A percentile compares a stretch with the other conserved stretches of the same genome.
These are phyloP conservation scores for Trypethelium eluteriae DNA, from an alignment of 495 filamentous ascomycete genomes.

Conservation along the genomic window DNA sequence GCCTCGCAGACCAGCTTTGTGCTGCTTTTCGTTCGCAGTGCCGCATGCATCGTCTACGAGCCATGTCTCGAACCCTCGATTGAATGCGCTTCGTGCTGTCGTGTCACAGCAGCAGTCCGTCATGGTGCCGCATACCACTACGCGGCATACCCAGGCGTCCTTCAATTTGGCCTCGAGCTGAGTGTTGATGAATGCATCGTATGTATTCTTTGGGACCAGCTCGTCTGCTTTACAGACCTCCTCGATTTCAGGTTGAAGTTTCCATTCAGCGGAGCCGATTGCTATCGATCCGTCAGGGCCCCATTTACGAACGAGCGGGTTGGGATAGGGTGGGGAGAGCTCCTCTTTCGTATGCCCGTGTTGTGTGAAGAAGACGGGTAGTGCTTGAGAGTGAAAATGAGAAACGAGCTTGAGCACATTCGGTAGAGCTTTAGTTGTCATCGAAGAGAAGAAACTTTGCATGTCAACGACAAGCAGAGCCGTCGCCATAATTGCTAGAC, in stretches of 20 bases:
- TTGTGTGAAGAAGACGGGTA: slow-evolving; percentile 40
- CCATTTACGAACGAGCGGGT: slow-evolving; percentile 41
- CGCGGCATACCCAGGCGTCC: slow-evolving; percentile 22
- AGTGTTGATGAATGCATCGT: slow-evolving; percentile 28
- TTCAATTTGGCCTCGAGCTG: slow-evolving; percentile 25
- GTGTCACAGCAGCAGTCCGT: slow-evolving; percentile 42
- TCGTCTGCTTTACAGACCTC: slow-evolving; percentile 13
- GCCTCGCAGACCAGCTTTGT: slow-evolving; percentile 32
- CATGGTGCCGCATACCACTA: slow-evolving; percentile 41
- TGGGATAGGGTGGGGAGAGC: slow-evolving; percentile 33
- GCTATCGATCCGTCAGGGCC: slow-evolving; percentile 33
- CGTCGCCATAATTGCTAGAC: slow-evolving; percentile 26
- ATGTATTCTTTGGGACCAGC: slow-evolving; percentile 28
- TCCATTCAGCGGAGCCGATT: slow-evolving; percentile 29
- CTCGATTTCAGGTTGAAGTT: slow-evolving; percentile 33
- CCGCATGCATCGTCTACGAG: slow-evolving; percentile 37
- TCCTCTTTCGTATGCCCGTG: slow-evolving; percentile 37
- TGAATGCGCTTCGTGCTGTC: slow-evolving; percentile 38
- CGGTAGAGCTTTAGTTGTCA: slow-evolving; percentile 30
- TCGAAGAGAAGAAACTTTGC: slow-evolving; percentile 27
- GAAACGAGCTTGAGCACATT: slow-evolving; percentile 30
- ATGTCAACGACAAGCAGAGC: slow-evolving; percentile 32
- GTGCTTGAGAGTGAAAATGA: slow-evolving; percentile 28
- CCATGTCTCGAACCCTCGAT: slow-evolving; percentile 41
- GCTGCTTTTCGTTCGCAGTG: slow-evolving; percentile 31